Conservation (phyloP, 2,329 filamentous ascomycete species). For the Trichoderma citrinoviride region DNA sequence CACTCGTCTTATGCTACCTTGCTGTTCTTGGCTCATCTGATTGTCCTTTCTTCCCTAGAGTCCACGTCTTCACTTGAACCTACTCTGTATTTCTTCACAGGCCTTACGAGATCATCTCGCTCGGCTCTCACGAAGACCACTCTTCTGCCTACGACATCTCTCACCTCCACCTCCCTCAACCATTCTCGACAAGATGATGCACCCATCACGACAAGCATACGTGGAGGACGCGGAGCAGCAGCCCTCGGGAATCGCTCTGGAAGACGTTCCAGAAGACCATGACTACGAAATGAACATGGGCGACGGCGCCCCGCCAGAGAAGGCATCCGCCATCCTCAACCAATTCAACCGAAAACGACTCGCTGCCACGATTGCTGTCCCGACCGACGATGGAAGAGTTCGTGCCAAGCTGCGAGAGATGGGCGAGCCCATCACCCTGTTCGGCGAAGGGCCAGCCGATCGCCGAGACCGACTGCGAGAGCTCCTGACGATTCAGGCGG, state of each 20-base stretch:
- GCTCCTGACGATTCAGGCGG: slow-evolving; percentile 70
- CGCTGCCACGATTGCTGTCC: slow-evolving; percentile 84
- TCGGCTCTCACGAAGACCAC: neutral
- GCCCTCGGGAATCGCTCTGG: slow-evolving; percentile 50
- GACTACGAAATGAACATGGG: slow-evolving; percentile 77
- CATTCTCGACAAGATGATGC: slow-evolving; percentile 55
- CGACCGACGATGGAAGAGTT: slow-evolving; percentile 88
- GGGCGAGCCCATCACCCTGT: slow-evolving; percentile 91
- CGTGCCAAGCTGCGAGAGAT: slow-evolving; percentile 77
- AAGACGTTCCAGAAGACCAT: slow-evolving; percentile 63
- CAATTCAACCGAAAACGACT: slow-evolving; percentile 91
- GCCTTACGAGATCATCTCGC: neutral
- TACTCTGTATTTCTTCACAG: neutral
- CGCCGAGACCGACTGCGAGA: slow-evolving; percentile 82
- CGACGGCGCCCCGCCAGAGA: slow-evolving; percentile 70
- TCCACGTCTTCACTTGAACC: neutral
- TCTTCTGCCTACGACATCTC: neutral
- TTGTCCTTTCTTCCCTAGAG: too few relatives aligned
- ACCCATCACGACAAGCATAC: slow-evolving; percentile 88
- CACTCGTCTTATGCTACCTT: neutral
- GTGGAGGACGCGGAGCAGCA: slow-evolving; percentile 75
- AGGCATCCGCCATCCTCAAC: slow-evolving; percentile 77
- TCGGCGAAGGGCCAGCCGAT: slow-evolving; percentile 85
- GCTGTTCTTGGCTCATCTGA: neutral
- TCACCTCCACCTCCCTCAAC: neutral